Conservation (phyloP, 2,329 filamentous ascomycete species). For the Verticillium longisporum region DNA sequence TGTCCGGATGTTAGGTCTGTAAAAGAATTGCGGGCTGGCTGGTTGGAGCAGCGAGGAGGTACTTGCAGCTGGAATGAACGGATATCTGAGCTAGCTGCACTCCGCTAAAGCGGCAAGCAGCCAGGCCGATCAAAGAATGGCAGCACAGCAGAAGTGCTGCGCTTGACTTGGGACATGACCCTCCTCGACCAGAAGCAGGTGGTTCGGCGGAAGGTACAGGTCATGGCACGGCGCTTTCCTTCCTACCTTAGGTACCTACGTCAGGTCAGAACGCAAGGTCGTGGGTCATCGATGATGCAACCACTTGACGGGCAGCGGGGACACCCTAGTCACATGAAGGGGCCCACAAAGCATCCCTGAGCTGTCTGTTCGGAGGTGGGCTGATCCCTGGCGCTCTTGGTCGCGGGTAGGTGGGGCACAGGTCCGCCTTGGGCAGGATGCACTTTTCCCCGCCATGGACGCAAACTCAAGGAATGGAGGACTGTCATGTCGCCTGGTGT, state of each 20-base stretch:
- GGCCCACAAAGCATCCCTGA: background rate
- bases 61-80: background rate
- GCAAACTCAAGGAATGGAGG: background rate
- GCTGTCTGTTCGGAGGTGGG: background rate
- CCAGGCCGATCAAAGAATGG: background rate
- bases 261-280: background rate
- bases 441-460: background rate
- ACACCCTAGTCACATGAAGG: background rate
- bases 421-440: background rate
- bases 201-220: background rate
- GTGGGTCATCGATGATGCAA: slow-evolving; percentile 1
- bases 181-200: background rate
- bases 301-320: background rate
- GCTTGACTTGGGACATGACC: background rate
- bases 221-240: background rate
- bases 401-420: background rate
- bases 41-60: background rate
- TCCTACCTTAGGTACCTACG: background rate
- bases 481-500: background rate
- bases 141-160: background rate
- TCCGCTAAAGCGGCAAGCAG: background rate
- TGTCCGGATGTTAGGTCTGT: background rate
- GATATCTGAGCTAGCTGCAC: background rate
- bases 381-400: background rate
- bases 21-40: background rate